phyloP scores from a whole-genome alignment of 176 grass and related monocot genomes.

The Musa schizocarpa region DNA sequence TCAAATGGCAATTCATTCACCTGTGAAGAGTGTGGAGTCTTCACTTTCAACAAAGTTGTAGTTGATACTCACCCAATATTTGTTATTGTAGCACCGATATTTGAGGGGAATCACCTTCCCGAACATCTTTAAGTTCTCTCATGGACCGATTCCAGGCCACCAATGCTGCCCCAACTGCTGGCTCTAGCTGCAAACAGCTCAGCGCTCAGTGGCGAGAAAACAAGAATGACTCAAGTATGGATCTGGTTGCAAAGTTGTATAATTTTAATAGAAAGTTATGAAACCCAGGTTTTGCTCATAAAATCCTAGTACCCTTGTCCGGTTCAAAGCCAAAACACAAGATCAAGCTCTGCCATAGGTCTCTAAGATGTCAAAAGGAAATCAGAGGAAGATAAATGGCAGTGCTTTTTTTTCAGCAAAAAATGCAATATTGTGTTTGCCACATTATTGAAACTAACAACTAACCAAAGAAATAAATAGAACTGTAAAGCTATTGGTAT shows the following conservation, averaged over 20 bases:
- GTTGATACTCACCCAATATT: background rate
- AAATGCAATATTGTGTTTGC: no score
- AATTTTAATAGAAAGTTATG: background rate
- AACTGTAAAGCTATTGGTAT: no score
- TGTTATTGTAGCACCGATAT: background rate
- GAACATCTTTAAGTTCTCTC: slow-evolving; percentile 34
- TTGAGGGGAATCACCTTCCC: slow-evolving; percentile 30
- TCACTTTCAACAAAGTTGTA: background rate
- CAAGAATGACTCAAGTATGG: background rate
- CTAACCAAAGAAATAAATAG: no score
- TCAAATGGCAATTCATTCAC: background rate
- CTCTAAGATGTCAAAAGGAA: no score
- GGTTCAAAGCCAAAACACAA: no score
- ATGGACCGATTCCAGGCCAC: slow-evolving; percentile 47
- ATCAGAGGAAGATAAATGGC: no score
- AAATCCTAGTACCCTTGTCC: no score
- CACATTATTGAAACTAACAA: no score
- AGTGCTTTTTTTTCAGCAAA: no score
- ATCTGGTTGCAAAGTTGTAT: background rate
- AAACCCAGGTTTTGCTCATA: no score
- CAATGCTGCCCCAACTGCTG: slow-evolving; percentile 79
- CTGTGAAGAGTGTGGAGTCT: background rate
- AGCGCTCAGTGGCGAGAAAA: background rate
- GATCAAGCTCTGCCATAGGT: no score
- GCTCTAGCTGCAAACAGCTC: slow-evolving; percentile 47